phyloP scores from a whole-genome alignment of 2,329 filamentous ascomycete genomes.

The Epichloe amarillans region DNA sequence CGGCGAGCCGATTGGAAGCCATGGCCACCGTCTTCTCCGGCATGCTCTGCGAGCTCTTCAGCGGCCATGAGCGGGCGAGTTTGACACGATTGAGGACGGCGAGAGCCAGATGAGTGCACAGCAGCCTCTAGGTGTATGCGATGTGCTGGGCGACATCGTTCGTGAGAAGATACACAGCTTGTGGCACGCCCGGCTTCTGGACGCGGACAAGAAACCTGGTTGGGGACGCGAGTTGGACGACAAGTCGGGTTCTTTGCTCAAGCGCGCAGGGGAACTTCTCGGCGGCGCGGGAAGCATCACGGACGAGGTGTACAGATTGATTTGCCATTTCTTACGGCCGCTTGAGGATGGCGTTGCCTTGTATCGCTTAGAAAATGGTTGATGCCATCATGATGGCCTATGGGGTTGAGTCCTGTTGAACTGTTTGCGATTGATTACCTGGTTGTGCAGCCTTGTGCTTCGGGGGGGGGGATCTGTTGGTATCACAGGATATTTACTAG shows the following conservation, averaged over 20 bases:
- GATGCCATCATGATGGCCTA: conserved; percentile 5
- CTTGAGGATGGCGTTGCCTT: conserved; percentile 5
- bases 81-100: conserved; percentile 4
- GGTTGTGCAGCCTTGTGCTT: no score
- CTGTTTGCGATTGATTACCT: no score
- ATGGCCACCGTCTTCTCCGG: conserved; percentile 4
- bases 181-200: conserved; percentile 5
- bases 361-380: conserved; percentile 4
- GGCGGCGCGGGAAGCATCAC: not conserved
- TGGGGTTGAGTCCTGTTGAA: not conserved
- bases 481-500: no score
- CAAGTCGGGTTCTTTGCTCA: conserved; percentile 1
- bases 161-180: conserved; percentile 1
- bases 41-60: conserved; percentile 6
- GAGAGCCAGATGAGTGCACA: not conserved
- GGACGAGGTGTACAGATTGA: conserved; percentile 5
- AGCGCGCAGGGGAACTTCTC: conserved; percentile 4
- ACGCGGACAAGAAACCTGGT: conserved; percentile 1
- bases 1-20: not conserved
- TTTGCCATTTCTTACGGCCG: conserved; percentile 7
- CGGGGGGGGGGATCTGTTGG: no score
- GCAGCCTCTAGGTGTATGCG: conserved; percentile 2
- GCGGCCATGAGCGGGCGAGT: conserved; percentile 6
- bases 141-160: not conserved
- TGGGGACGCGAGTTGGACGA: conserved; percentile 6